Evolutionary conservation across 1,139 yeast genomes (phyloP).

Genomic region (Groenewaldozyma auringiensis): DNA sequence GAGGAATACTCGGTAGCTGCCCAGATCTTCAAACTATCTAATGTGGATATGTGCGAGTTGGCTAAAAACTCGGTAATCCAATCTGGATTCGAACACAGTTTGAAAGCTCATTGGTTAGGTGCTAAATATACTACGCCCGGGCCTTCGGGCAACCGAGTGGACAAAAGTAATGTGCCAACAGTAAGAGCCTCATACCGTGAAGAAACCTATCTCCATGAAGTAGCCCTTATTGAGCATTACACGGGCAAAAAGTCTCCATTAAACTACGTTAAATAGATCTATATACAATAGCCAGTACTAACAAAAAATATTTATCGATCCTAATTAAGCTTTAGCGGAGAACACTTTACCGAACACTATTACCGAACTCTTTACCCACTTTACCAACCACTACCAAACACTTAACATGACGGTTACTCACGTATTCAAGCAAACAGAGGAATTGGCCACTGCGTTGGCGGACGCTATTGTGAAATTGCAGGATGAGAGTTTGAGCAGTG

Average conservation of each 20-base stretch:
- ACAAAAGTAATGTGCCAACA: constrained; percentile 90
- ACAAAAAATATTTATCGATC: not conserved
- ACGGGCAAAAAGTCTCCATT: constrained; percentile 37
- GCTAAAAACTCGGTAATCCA: constrained; percentile 79
- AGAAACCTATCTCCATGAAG: constrained; percentile 73
- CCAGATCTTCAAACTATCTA: constrained; percentile 85
- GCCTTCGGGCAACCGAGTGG: constrained; percentile 74
- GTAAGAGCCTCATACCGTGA: constrained; percentile 74
- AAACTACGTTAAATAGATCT: constrained; percentile 35
- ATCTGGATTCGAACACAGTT: constrained; percentile 81
- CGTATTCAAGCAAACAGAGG: constrained; percentile 21
- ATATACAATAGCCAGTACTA: not conserved
- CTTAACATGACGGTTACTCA: constrained; percentile 12
- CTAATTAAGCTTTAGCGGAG: not conserved
- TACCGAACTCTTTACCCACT: not conserved
- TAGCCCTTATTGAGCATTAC: constrained; percentile 61
- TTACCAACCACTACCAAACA: constrained; percentile 18
- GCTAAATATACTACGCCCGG: constrained; percentile 54
- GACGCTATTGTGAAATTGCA: constrained; percentile 80
- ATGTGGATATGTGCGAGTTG: constrained; percentile 93
- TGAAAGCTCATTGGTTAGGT: constrained; percentile 93
- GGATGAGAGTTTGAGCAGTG: constrained; percentile 46
- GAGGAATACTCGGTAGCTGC: constrained; percentile 98
- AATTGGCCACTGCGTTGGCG: constrained; percentile 60
- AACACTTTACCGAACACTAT: not conserved